A percentile compares a stretch with the other conserved stretches of the same genome.
Evolutionary conservation across 2,329 filamentous ascomycete genomes (phyloP).

Genomic region (Helicocarpus griseus): DNA sequence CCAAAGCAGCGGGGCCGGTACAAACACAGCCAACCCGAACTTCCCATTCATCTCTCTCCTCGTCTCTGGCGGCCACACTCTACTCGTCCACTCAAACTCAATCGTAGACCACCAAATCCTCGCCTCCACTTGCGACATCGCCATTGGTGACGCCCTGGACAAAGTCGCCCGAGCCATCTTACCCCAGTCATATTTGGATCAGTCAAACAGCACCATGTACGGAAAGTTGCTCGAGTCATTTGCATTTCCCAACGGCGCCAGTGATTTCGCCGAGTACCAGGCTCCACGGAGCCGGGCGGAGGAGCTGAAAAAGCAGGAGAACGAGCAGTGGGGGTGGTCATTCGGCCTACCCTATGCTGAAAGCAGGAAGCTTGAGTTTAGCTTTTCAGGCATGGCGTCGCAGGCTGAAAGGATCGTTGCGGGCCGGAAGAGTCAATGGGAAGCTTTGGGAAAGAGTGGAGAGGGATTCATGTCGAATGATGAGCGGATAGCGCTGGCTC

Average conservation of each 20-base stretch:
- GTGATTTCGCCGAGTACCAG: slow-evolving; percentile 41
- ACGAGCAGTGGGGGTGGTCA: slow-evolving; percentile 53
- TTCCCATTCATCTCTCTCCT: slow-evolving; percentile 87
- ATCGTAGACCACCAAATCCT: slow-evolving; percentile 64
- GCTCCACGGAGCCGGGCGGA: slow-evolving; percentile 50
- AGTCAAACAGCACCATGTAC: slow-evolving; percentile 61
- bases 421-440: slow-evolving; percentile 20
- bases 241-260: slow-evolving; percentile 50
- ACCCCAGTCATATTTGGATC: slow-evolving; percentile 48
- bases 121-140: slow-evolving; percentile 65
- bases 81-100: slow-evolving; percentile 64
- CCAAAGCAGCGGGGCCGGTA: neutral
- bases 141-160: slow-evolving; percentile 84
- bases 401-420: slow-evolving; percentile 51
- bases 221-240: slow-evolving; percentile 70
- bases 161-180: slow-evolving; percentile 72
- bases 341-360: slow-evolving; percentile 59
- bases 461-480: slow-evolving; percentile 35
- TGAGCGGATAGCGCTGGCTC: slow-evolving; percentile 61
- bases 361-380: slow-evolving; percentile 52
- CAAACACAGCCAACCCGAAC: slow-evolving; percentile 31
- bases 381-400: slow-evolving; percentile 64
- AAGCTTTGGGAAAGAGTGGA: slow-evolving; percentile 4
- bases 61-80: slow-evolving; percentile 84
- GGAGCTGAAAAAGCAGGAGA: slow-evolving; percentile 44